Conservation (phyloP, 805 yeast species). For the Yamadazyma insecticola region DNA sequence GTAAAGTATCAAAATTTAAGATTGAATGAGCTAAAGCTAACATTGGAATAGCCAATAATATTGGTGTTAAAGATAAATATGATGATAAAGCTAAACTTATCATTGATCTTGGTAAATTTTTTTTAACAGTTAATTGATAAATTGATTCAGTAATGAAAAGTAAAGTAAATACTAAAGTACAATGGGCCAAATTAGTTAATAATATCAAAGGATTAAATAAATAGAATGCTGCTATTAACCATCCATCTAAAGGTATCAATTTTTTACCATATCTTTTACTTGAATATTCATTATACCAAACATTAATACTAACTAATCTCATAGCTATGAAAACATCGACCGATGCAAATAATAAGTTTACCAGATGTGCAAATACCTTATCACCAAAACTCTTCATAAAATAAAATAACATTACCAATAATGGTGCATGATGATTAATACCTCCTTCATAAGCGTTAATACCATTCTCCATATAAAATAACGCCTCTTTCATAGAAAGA, state of each 20-base stretch:
- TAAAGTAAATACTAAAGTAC: constrained; percentile 60
- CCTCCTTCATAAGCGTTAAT: constrained; percentile 79
- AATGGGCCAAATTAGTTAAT: constrained; percentile 61
- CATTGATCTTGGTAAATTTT: constrained; percentile 41
- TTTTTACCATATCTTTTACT: constrained; percentile 12
- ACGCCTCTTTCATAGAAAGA: constrained; percentile 40
- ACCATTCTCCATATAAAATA: constrained; percentile 52
- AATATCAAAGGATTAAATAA: constrained; percentile 79
- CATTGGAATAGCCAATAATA: constrained; percentile 59
- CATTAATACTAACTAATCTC: constrained; percentile 47
- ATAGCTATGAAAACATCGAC: constrained; percentile 58
- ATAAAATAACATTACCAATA: constrained; percentile 52
- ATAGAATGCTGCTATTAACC: constrained; percentile 58
- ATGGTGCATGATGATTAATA: constrained; percentile 80
- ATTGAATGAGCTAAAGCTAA: constrained; percentile 28
- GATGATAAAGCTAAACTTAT: constrained; percentile 57
- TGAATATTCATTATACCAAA: constrained; percentile 29
- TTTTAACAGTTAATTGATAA: constrained; percentile 39
- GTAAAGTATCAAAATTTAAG: constrained; percentile 2
- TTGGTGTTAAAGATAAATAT: constrained; percentile 59
- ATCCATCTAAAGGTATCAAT: constrained; percentile 27
- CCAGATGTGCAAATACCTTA: constrained; percentile 11
- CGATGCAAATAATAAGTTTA: constrained; percentile 47
- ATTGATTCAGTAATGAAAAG: constrained; percentile 46
- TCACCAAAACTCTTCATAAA: constrained; percentile 22